Conservation (phyloP, 2,329 filamentous ascomycete species). For the Teratosphaeria nubilosa region DNA sequence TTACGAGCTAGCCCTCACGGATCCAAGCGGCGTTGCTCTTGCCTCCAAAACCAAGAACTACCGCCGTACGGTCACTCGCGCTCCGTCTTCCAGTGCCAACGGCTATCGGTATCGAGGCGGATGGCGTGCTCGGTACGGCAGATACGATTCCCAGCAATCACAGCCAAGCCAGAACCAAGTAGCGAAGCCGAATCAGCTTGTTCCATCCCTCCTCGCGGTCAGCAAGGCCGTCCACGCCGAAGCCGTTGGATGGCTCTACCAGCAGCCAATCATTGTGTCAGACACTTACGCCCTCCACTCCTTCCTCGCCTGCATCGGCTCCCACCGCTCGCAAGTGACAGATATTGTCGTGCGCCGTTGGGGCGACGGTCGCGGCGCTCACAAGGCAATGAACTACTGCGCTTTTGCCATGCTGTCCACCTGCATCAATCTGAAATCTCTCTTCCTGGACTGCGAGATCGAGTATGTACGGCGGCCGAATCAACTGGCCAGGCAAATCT, state of each 20-base stretch:
- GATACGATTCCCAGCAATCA: not conserved
- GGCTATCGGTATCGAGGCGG: not conserved
- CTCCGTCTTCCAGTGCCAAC: conserved; percentile 1
- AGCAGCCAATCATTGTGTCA: conserved; percentile 14
- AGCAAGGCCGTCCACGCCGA: conserved; percentile 21
- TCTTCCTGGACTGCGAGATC: conserved; percentile 16
- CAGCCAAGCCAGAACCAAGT: not conserved
- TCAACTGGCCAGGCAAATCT: conserved; percentile 14
- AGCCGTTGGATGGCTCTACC: conserved; percentile 18
- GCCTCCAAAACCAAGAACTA: conserved; percentile 10
- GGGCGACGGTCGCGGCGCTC: conserved; percentile 8
- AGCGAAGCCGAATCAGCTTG: not conserved
- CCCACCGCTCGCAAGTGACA: conserved; percentile 13
- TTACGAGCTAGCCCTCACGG: conserved; percentile 20
- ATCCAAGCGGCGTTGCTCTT: conserved; percentile 12
- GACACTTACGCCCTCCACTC: conserved; percentile 14
- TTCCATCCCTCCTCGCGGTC: conserved; percentile 18
- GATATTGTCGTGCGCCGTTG: conserved; percentile 15
- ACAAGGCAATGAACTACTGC: conserved; percentile 13
- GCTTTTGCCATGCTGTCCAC: conserved; percentile 16
- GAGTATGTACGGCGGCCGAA: conserved; percentile 1
- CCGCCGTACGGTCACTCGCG: conserved; percentile 14
- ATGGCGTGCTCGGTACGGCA: not conserved
- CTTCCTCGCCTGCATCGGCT: conserved; percentile 19
- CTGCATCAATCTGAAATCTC: conserved; percentile 16